These are phyloP conservation scores for Helichrysum umbraculigerum DNA, from an alignment of 129 eudicot genomes.

Conservation along the genomic window DNA sequence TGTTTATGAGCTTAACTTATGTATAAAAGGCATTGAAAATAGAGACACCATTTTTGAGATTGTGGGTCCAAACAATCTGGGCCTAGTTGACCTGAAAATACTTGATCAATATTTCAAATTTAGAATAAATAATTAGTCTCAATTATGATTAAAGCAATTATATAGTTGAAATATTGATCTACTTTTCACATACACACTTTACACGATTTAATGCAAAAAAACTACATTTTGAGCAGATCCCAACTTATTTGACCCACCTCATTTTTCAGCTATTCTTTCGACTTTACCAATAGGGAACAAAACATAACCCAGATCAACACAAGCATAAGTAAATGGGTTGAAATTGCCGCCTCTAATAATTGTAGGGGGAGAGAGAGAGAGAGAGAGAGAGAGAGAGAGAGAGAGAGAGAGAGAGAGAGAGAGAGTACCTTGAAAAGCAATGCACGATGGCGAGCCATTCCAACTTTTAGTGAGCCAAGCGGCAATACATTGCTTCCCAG, in stretches of 20 bases:
- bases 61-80: background rate
- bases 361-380: background rate
- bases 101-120: background rate
- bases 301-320: background rate
- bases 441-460: conserved; percentile 96
- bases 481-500: conserved; percentile 91
- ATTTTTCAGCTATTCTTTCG: background rate
- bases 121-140: background rate
- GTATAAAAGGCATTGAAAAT: background rate
- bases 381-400: too few species aligned
- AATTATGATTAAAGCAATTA: background rate
- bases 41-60: background rate
- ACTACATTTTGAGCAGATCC: background rate
- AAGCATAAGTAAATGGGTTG: background rate
- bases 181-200: background rate
- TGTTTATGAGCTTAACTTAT: background rate
- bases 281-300: too few species aligned
- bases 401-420: background rate
- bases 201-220: background rate
- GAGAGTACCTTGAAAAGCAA: conserved; percentile 79
- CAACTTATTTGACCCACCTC: background rate
- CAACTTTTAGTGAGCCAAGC: conserved; percentile 80
- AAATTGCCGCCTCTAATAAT: background rate
- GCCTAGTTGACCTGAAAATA: background rate
- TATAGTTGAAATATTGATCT: background rate